Evolutionary conservation across 192 early-diverging fungal genomes (phyloP).

Genomic region (Cetraspora pellucida): DNA sequence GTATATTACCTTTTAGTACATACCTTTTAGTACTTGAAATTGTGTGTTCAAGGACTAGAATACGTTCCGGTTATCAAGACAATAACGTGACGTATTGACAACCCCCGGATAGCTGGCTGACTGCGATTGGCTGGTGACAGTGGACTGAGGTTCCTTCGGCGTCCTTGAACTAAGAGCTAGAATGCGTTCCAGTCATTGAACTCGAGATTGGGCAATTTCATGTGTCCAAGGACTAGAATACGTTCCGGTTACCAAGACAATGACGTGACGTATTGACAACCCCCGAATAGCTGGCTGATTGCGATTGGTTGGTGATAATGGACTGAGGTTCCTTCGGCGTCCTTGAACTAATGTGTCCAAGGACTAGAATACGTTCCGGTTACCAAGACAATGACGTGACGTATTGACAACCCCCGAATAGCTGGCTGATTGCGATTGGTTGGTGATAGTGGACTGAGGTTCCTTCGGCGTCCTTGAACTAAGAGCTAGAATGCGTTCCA

Average conservation of each 20-base stretch:
- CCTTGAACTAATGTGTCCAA: too few species aligned
- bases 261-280: slow-evolving; percentile 31
- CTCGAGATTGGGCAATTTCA: too few species aligned
- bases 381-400: too few species aligned
- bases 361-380: too few species aligned
- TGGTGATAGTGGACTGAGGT: slow-evolving; percentile 22
- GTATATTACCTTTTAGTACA: too few species aligned
- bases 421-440: slow-evolving; percentile 23
- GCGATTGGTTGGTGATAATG: slow-evolving; percentile 22
- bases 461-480: slow-evolving; percentile 4
- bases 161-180: slow-evolving; percentile 25
- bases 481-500: slow-evolving; percentile 28
- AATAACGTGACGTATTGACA: slow-evolving; percentile 33
- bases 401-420: slow-evolving; percentile 27
- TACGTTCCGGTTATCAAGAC: too few species aligned
- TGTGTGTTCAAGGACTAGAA: too few species aligned
- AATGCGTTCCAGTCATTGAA: slow-evolving; percentile 18
- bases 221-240: too few species aligned
- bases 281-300: slow-evolving; percentile 25
- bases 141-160: slow-evolving; percentile 2
- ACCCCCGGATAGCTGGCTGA: slow-evolving; percentile 26
- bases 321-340: slow-evolving; percentile 14
- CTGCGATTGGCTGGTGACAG: slow-evolving; percentile 13
- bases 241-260: too few species aligned
- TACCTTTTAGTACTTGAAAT: too few species aligned